Evolutionary conservation across 1,139 yeast species (phyloP), one percentile per base, ranked within the genome.

Genomic region (Zygoascus meyerae): DNA sequence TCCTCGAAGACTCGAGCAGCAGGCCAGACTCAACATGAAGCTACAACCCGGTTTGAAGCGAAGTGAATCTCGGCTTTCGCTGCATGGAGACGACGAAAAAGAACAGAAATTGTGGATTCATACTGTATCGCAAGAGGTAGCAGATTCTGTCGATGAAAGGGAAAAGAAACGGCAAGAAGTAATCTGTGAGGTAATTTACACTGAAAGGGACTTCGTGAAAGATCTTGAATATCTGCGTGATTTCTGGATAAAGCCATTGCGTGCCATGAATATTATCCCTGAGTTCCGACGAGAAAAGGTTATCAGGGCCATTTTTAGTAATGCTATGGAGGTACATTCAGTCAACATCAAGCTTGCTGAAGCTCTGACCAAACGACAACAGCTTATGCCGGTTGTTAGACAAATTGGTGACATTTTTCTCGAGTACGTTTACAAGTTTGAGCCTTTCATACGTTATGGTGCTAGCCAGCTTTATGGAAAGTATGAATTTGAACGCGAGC

Each of bases 391-490:
- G 0, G 89, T 90, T 9, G 89, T 90, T 34, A 82, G 81, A 49
- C 81, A 84, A 26, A 75, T 92, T 60, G 97, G 95, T 42, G 98
- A 94, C 64, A 77, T 92, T 1, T 81, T 92, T 55, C 68, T 90
- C 49, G 94, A 89, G 55, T 83, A 75, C 62, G 87, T 90, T 33
- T 89, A 94, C 10, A 78, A 78, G 55, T 90, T 92, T 66, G 96
- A 89, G 53, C 95, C 97, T 2, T 92, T 90, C 66, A 83, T 92
- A 45, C 77, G 84, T 43, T 92, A 92, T 63, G 95, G 95, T 50
- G 97, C 97, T n/a, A 89, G 92, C 50, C 94, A 94, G 63, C 89
- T 92, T 46, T 89, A 87, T 69, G 97, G 97, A 10, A 87, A 89
- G 64, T 89, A 87, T 67, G 95, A 92, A 65, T 89, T 89, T 67